A percentile compares a stretch with the other conserved stretches of the same genome.
phyloP scores from a whole-genome alignment of 2,329 filamentous ascomycete genomes.

The Ceratocystis cubensis region DNA sequence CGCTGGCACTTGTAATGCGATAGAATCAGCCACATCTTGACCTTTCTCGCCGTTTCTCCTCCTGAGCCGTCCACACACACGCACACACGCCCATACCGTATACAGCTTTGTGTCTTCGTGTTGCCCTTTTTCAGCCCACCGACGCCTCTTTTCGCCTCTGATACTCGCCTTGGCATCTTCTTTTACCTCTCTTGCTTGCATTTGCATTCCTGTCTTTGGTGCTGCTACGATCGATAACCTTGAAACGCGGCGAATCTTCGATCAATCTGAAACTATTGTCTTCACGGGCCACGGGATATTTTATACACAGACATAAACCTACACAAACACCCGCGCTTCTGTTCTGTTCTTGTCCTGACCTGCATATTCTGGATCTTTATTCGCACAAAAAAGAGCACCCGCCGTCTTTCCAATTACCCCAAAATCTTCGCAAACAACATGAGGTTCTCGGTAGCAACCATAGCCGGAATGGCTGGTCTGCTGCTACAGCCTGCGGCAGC shows the following conservation, averaged over 20 bases:
- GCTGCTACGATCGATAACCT: neutral
- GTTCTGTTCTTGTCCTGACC: neutral
- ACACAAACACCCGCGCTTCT: neutral
- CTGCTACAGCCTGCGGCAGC: slow-evolving; percentile 15
- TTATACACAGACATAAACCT: neutral
- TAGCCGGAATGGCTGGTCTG: slow-evolving; percentile 17
- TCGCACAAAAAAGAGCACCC: slow-evolving; percentile 7
- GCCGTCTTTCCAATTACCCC: neutral
- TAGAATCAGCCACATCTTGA: neutral
- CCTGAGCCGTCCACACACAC: neutral
- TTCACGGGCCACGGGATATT: neutral
- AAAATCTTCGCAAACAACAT: neutral
- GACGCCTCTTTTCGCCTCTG: neutral
- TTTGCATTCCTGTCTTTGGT: neutral
- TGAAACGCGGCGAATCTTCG: neutral
- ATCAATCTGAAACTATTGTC: neutral
- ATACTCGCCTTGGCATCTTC: neutral
- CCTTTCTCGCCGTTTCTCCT: neutral
- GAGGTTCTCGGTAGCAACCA: slow-evolving; percentile 19
- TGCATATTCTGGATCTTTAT: neutral
- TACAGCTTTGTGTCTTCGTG: slow-evolving; percentile 19
- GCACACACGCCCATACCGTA: neutral
- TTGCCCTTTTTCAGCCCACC: slow-evolving; percentile 13
- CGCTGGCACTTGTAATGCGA: neutral
- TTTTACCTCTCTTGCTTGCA: neutral